These are phyloP conservation scores for Rhodofomes roseus DNA, from an alignment of 1,284 basidiomycete species.

Conservation along the genomic window DNA sequence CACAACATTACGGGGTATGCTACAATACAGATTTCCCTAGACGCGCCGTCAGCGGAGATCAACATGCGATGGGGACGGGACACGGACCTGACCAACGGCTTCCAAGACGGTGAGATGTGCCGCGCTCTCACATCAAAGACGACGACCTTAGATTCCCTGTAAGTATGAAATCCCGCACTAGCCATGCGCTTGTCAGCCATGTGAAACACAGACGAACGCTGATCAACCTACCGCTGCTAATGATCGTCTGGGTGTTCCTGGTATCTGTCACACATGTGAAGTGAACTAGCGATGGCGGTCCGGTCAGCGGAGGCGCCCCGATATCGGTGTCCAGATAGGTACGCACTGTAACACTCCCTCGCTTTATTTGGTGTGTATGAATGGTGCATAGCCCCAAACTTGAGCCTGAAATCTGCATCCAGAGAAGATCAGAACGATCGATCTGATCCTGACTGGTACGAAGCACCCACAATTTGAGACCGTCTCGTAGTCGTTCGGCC, in stretches of 20 bases:
- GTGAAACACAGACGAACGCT: not conserved
- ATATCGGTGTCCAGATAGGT: conserved; percentile 1
- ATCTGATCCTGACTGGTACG: conserved; percentile 6
- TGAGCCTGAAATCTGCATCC: conserved; percentile 62
- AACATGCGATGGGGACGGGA: not conserved
- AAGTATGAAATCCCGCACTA: conserved; percentile 43
- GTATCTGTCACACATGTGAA: conserved; percentile 75
- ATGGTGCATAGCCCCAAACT: conserved; percentile 68
- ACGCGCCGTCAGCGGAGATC: not conserved
- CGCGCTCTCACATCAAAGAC: conserved; percentile 24
- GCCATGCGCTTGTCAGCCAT: not conserved
- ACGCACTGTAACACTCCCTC: conserved; percentile 67
- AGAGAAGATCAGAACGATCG: not conserved
- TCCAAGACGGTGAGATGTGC: not conserved
- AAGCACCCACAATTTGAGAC: conserved; percentile 61
- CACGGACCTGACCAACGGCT: not conserved
- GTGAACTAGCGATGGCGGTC: conserved; percentile 47
- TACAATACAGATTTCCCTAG: not conserved
- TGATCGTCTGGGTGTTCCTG: conserved; percentile 37
- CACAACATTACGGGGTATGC: not conserved
- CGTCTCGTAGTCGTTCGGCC: conserved; percentile 70
- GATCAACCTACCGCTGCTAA: conserved; percentile 34
- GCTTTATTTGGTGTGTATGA: conserved; percentile 61
- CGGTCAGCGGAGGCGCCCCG: conserved; percentile 1
- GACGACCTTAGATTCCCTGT: conserved; percentile 35